phyloP scores from a whole-genome alignment of 116 monocot genomes.

The Iris pallida region DNA sequence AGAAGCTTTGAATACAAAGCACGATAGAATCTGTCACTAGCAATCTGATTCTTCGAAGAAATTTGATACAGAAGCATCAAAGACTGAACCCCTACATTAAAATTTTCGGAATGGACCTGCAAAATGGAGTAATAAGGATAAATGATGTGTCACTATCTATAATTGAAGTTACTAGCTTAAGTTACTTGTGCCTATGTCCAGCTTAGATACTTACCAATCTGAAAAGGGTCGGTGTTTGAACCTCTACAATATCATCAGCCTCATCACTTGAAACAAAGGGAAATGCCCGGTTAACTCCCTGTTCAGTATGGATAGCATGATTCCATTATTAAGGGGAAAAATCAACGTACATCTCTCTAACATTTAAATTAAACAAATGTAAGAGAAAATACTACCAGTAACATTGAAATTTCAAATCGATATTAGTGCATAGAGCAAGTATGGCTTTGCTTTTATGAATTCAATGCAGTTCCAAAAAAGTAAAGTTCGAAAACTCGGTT shows the following conservation, averaged over 20 bases:
- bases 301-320: constrained; percentile 3
- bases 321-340: no score
- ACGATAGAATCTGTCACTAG: constrained; percentile 94
- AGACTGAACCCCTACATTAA: constrained; percentile 92
- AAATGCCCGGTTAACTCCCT: constrained; percentile 99
- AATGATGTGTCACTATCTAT: not conserved
- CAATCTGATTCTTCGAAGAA: constrained; percentile 81
- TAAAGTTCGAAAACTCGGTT: no score
- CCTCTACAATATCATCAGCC: constrained; percentile 89
- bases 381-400: no score
- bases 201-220: constrained; percentile 56
- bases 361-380: no score
- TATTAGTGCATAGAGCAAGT: no score
- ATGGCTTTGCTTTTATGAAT: no score
- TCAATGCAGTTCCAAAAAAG: no score
- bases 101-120: constrained; percentile 94
- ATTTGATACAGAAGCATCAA: constrained; percentile 92
- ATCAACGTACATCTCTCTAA: no score
- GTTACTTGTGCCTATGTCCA: not conserved
- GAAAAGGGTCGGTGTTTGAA: constrained; percentile 85
- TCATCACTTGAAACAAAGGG: constrained; percentile 91
- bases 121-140: constrained; percentile 13
- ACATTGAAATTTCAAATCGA: no score
- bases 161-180: not conserved
- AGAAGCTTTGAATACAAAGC: constrained; percentile 91